Evolutionary conservation across 148 eudicot genomes (phyloP).

Genomic region (Drosera capensis): DNA sequence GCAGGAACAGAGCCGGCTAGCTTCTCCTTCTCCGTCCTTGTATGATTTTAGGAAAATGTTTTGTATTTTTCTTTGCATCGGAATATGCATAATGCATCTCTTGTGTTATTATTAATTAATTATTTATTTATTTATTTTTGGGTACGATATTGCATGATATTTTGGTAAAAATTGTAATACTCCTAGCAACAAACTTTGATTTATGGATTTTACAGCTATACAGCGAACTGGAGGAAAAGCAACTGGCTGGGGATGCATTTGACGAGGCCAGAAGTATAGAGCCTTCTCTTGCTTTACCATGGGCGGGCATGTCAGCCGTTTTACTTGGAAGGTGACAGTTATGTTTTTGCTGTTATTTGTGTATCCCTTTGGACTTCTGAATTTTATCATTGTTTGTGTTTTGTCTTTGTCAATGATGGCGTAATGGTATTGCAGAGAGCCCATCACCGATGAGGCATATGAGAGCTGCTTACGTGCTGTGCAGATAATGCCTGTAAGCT

Average conservation of each 20-base stretch:
- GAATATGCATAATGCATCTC: no score
- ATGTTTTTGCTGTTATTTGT: conserved; percentile 3
- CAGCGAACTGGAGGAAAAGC: conserved; percentile 49
- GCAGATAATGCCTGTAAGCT: conserved; percentile 73
- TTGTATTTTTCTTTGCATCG: no score
- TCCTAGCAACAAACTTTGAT: conserved; percentile 1
- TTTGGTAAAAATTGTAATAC: neutral
- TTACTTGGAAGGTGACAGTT: conserved; percentile 35
- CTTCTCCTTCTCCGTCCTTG: neutral
- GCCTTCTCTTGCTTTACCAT: conserved; percentile 94
- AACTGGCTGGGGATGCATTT: conserved; percentile 74
- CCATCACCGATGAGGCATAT: conserved; percentile 66
- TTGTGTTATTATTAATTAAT: no score
- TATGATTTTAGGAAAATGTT: no score
- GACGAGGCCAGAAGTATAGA: conserved; percentile 98
- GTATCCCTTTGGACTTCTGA: neutral
- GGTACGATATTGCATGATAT: neutral
- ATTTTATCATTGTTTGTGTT: conserved; percentile 2
- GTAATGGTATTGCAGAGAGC: conserved; percentile 29
- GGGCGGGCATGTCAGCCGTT: conserved; percentile 99
- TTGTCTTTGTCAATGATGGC: conserved; percentile 3
- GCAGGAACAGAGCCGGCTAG: no score
- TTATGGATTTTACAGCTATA: conserved; percentile 46
- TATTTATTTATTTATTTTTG: no score
- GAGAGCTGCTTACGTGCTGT: conserved; percentile 93